These are phyloP conservation scores for Kodamaea fukazawae DNA, from an alignment of 805 yeast species.

Conservation along the genomic window DNA sequence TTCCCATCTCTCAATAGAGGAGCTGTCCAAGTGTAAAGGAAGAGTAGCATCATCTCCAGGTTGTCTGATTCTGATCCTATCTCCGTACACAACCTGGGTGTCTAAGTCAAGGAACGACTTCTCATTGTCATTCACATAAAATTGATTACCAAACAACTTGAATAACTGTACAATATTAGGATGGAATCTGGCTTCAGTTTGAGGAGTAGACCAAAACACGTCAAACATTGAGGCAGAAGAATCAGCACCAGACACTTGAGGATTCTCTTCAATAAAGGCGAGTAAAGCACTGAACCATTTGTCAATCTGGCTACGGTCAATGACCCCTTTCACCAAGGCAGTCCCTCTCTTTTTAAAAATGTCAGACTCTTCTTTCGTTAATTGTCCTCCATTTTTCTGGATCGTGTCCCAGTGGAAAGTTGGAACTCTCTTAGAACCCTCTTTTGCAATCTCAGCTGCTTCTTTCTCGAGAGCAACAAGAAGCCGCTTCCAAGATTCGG, in stretches of 20 bases:
- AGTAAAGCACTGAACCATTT: conserved; percentile 16
- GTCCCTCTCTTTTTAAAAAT: conserved; percentile 16
- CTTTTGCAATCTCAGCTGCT: conserved; percentile 15
- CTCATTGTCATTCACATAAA: conserved; percentile 12
- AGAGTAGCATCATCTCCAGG: conserved; percentile 36
- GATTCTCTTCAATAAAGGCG: conserved; percentile 13
- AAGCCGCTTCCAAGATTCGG: conserved; percentile 28
- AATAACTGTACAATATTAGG: conserved; percentile 29
- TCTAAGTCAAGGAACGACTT: conserved; percentile 24
- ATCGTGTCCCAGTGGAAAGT: conserved; percentile 20
- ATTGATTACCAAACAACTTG: conserved; percentile 20
- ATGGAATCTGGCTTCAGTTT: conserved; percentile 38
- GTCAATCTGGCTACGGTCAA: conserved; percentile 16
- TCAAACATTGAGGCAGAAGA: conserved; percentile 17
- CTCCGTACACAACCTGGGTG: conserved; percentile 40
- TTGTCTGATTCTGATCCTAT: conserved; percentile 38
- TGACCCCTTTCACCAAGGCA: conserved; percentile 16
- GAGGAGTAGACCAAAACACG: conserved; percentile 40
- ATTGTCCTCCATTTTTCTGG: conserved; percentile 8
- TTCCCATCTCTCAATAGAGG: conserved; percentile 47
- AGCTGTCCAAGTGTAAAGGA: conserved; percentile 43
- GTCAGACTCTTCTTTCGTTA: conserved; percentile 10
- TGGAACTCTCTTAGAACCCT: conserved; percentile 23
- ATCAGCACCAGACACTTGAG: conserved; percentile 9
- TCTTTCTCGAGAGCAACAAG: conserved; percentile 21